phyloP scores from a whole-genome alignment of 495 filamentous ascomycete species.

The Xylaria bambusicola region DNA sequence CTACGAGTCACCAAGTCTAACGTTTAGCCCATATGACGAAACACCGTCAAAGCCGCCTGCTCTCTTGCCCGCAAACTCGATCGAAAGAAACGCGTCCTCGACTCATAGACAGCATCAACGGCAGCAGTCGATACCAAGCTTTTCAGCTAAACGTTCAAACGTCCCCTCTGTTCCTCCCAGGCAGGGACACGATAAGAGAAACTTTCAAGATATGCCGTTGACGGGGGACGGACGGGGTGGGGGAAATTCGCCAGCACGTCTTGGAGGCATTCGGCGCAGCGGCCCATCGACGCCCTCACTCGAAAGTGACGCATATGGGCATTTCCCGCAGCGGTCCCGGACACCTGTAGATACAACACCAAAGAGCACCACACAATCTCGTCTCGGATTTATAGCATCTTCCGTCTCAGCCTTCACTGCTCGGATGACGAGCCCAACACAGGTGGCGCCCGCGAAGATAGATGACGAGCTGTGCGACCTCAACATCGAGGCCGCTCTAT shows the following conservation, averaged over 20 bases:
- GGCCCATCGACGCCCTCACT: constrained; percentile 20
- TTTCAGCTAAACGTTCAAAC: constrained; percentile 36
- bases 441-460: constrained; percentile 17
- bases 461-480: constrained; percentile 67
- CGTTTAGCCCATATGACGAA: constrained; percentile 9
- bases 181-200: constrained; percentile 27
- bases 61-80: constrained; percentile 14
- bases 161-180: constrained; percentile 36
- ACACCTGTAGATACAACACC: constrained; percentile 29
- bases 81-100: constrained; percentile 29
- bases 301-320: constrained; percentile 35
- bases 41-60: constrained; percentile 13
- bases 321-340: constrained; percentile 30
- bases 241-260: constrained; percentile 30
- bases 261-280: constrained; percentile 41
- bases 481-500: constrained; percentile 65
- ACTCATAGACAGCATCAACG: constrained; percentile 39
- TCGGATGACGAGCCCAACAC: constrained; percentile 38
- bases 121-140: constrained; percentile 44
- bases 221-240: constrained; percentile 43
- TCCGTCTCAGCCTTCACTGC: constrained; percentile 46
- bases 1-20: background rate
- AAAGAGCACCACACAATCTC: constrained; percentile 42
- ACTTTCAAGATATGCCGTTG: constrained; percentile 44
- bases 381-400: constrained; percentile 39